Base-by-base conservation (phyloP, 2,329 filamentous ascomycete species). In the Colletotrichum orbiculare region DNA sequence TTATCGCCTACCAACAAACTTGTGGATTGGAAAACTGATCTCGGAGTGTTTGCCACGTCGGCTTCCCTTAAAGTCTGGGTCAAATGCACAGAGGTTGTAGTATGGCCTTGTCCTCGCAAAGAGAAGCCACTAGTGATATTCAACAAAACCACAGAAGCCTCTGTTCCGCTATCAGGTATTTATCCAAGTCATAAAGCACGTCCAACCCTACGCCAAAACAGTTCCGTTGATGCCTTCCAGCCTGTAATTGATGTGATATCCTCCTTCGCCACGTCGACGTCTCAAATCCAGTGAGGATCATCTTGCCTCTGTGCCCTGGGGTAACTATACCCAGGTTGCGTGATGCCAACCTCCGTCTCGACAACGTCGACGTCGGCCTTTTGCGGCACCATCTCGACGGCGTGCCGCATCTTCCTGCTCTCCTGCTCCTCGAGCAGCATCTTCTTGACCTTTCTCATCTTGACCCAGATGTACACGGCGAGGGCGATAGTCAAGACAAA, bases 401-500 rank as follows among this genome's bases (percentile, higher is more conserved):
- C 54, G 13, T 56, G 50, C 46, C 55, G 59, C 41, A 52, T 54
- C 48, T 64, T 67, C 49, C 71, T 47, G 56, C 67, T 64, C 2
- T 60, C 73, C 66, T 79, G 77, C 67, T 78, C 76, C 38, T 64
- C 69, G n/a, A 79, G 54, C 49, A 80, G 68, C 15, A 71, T 60
- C 60, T 69, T 71, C 71, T 79, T 78, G 52, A 73, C 72, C 10
- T 64, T 67, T 8, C 72, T 68, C 75, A 81, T 77, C 70, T 76
- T 77, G 58, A 65, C 69, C 67, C 73, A 77, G 37, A 81, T 77
- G 60, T 77, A 79, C 1, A 71, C 71, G 0, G 74, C 77, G 12
- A 77, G 72, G 6, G 73, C 67, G 17, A 81, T 67, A 13, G 78
- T 81, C 45, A 78, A 61, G 8, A 73, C 60, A 13, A 75, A 74